Conservation (phyloP, 805 yeast genomes). For the Myxozyma geophila region DNA sequence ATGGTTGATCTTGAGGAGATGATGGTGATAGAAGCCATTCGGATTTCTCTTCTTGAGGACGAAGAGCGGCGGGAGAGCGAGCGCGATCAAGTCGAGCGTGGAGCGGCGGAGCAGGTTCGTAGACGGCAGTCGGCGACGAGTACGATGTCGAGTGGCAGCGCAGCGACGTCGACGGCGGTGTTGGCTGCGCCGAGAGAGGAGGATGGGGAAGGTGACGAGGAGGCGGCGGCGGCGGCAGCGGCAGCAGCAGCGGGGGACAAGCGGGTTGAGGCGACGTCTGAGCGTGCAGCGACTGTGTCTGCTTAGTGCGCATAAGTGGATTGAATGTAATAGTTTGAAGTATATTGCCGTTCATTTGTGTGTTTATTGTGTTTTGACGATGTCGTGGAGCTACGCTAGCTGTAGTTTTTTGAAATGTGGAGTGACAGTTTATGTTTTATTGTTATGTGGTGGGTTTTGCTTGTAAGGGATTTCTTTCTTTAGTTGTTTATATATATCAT, state of each 20-base stretch:
- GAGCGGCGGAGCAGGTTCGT: constrained; percentile 12
- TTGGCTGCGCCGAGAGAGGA: constrained; percentile 6
- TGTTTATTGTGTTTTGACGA: not conserved
- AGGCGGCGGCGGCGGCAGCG: constrained; percentile 1
- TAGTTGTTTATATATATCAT: not conserved
- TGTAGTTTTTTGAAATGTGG: not conserved
- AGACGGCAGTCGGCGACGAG: constrained; percentile 12
- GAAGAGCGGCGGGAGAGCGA: constrained; percentile 50
- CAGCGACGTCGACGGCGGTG: not conserved
- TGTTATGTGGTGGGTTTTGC: not conserved
- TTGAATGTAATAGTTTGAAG: not conserved
- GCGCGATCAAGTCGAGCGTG: constrained; percentile 40
- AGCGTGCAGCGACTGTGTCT: constrained; percentile 3
- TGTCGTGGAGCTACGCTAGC: not conserved
- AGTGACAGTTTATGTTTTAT: not conserved
- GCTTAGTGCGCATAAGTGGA: constrained; percentile 2
- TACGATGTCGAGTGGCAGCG: not conserved
- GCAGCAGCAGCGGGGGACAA: no score
- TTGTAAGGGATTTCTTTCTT: not conserved
- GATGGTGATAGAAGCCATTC: constrained; percentile 84
- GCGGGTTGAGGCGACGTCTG: constrained; percentile 6
- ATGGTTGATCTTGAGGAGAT: constrained; percentile 62
- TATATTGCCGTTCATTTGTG: not conserved
- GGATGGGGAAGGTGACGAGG: constrained; percentile 13
- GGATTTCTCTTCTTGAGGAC: constrained; percentile 72